Percentiles rank a stretch among this genome's conserved stretches.
Evolutionary conservation across 768 basidiomycete genomes (phyloP).

Genomic region (Tubosaeta brunneosetosa): DNA sequence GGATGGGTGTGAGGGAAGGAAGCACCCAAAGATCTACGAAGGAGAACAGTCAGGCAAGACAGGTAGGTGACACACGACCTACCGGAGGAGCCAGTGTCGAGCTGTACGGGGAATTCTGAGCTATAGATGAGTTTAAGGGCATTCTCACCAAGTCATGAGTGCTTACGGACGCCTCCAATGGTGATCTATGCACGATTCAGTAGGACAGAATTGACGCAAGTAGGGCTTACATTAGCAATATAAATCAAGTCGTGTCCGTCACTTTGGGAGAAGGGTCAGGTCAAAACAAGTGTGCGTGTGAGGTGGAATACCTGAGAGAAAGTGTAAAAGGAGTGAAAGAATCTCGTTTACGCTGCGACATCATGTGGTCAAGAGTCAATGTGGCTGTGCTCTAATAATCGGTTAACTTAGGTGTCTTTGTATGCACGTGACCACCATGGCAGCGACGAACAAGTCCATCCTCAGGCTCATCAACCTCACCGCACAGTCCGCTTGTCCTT

Average conservation of each 20-base stretch:
- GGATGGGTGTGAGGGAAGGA: slow-evolving; percentile 42
- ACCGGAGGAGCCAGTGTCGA: slow-evolving; percentile 73
- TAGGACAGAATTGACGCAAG: background rate
- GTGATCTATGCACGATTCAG: slow-evolving; percentile 47
- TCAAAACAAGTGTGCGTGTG: background rate
- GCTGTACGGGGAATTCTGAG: slow-evolving; percentile 66
- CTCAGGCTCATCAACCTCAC: slow-evolving; percentile 66
- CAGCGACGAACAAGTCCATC: slow-evolving; percentile 52
- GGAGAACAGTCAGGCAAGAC: background rate
- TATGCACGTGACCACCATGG: slow-evolving; percentile 23
- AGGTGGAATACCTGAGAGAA: slow-evolving; percentile 19
- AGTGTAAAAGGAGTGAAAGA: slow-evolving; percentile 11
- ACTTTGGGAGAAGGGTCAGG: slow-evolving; percentile 36
- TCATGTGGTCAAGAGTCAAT: background rate
- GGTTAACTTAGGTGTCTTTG: background rate
- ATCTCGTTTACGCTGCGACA: slow-evolving; percentile 36
- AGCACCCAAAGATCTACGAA: slow-evolving; percentile 67
- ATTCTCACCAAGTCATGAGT: background rate
- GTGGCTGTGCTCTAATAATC: slow-evolving; percentile 16
- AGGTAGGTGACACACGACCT: background rate
- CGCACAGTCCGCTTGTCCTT: slow-evolving; percentile 71
- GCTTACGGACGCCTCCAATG: slow-evolving; percentile 56
- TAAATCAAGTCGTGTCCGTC: slow-evolving; percentile 76
- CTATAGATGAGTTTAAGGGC: background rate
- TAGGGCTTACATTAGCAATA: slow-evolving; percentile 58